Evolutionary conservation across 345 rosid species (phyloP), one percentile per base, ranked within the genome.

Genomic region (Pistacia vera): DNA sequence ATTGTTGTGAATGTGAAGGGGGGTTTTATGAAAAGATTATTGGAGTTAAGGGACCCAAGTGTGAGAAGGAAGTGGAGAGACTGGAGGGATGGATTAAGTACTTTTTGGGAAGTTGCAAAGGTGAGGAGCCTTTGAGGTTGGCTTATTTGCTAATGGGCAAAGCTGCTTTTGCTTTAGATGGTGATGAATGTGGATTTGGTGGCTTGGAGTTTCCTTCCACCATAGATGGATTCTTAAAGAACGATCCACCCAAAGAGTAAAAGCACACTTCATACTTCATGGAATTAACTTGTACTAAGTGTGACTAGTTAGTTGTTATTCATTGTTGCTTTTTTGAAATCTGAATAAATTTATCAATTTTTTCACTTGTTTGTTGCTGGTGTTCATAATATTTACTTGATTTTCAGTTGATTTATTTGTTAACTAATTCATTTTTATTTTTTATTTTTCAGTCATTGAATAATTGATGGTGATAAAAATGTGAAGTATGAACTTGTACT

Each of bases 41-140:
- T 66, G 89, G 86, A 69, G 88, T 86, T 54, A 79, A 83, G 82
- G 89, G 86, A 33, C 91, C 88, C 14, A 88, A 86, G 67, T 81
- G 85, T 78, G 73, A 77, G 51, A 75, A 71, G 56, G 92, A 82
- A 73, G 81, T 65, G 73, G 73, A 82, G 79, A 85, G 86, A 66
- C 49, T 89, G 75, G 85, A 87, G 33, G 80, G 86, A 3, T 82
- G 90, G 90, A 79, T 89, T 62, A 75, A 71, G 52, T 67, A 78
- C 74, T 82, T 81, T 56, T 48, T 74, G 79, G 66, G 58, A 55
- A 77, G 70, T 9, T 68, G 76, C 52, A 48, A 56, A 57, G 78
- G 78, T 20, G 81, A 13, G 57, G 85, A 88, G 82, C 87, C 87
- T 30, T 80, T 85, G 75, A 81, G 88, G 79, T 14, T 88, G 77